Base-by-base conservation (phyloP, 345 rosid species). In the Dipteronia sinensis region DNA sequence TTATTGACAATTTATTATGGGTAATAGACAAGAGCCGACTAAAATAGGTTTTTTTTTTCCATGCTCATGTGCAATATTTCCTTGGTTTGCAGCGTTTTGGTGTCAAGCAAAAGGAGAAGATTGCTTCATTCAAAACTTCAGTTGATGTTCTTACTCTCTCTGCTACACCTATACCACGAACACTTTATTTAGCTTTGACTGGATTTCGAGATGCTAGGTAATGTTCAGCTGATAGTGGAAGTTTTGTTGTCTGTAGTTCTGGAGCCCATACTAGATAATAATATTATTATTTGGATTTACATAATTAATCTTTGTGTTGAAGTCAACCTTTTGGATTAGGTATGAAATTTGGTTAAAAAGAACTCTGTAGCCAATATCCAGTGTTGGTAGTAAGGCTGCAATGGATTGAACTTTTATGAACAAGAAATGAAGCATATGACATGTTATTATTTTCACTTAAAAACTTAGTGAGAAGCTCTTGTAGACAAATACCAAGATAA, bases 171-270 rank as follows among this genome's bases (percentile, higher is more conserved):
- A 95, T 95, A 78, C 99, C 99, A 47, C 90, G 99, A 78, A 95
- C 97, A 9, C 93, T 95, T 65, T 95, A 95, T 86, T 86, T 95
- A 85, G 96, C 98, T 62, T 82, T 95, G 87, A 95, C 97, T 62
- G 97, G 99, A 75, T 95, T 95, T 89, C 98, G 97, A 71, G 99
- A 95, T 92, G 98, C 99, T 66, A 95, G 98, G 99, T 95, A 88
- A 83, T 67, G 51, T 75, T 59, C 11, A 25, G 77, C 47, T 67
- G 53, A 66, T 71, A 51, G 47, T 22, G 20, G 13, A 55, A 79
- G 53, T 78, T 71, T 80, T 16, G 31, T 17, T 27, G 29, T 25
- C 42, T 72, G 74, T 71, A 38, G 66, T 62, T 6, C 74, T 53
- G 73, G 67, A 63, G 20, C 49, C 61, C 31, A 56, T 72, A 38